These are phyloP conservation scores for Paratinospora sagittata DNA, from an alignment of 164 flowering plant species.

Conservation along the genomic window DNA sequence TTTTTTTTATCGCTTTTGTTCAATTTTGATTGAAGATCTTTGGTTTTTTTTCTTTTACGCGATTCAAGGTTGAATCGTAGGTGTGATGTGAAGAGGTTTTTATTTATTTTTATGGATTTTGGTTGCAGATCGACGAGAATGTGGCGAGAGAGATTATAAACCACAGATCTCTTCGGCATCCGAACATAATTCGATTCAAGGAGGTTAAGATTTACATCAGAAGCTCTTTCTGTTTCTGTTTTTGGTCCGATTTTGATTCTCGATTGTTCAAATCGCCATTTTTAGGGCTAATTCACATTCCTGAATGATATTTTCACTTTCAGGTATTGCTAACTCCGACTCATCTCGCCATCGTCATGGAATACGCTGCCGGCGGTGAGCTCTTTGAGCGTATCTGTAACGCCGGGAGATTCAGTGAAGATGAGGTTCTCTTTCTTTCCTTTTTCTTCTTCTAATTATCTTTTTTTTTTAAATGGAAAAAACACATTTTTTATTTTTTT, in stretches of 20 bases:
- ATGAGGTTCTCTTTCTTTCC: slow-evolving; percentile 39
- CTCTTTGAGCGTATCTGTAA: slow-evolving; percentile 73
- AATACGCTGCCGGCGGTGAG: slow-evolving; percentile 94
- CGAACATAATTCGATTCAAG: slow-evolving; percentile 88
- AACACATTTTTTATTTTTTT: no score
- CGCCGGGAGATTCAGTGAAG: slow-evolving; percentile 80
- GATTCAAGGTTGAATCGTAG: no score
- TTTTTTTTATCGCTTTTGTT: background rate
- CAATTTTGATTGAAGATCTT: background rate
- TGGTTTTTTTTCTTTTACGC: background rate
- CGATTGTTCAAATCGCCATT: background rate
- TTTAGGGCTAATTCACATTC: background rate
- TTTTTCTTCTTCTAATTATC: background rate
- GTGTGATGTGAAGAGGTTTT: background rate
- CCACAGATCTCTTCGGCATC: slow-evolving; percentile 84
- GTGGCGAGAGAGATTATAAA: slow-evolving; percentile 94
- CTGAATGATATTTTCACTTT: slow-evolving; percentile 1
- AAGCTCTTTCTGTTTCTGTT: background rate
- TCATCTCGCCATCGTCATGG: slow-evolving; percentile 85
- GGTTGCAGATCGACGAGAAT: slow-evolving; percentile 78
- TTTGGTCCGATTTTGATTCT: slow-evolving; percentile 2
- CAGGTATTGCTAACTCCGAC: slow-evolving; percentile 83
- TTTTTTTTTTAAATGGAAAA: background rate
- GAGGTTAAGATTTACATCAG: slow-evolving; percentile 37
- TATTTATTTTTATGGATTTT: no score